Percentiles rank a stretch among this genome's conserved stretches.
Conservation (phyloP, 2,329 filamentous ascomycete genomes). For the Aspergillus pseudoviridinutans region DNA sequence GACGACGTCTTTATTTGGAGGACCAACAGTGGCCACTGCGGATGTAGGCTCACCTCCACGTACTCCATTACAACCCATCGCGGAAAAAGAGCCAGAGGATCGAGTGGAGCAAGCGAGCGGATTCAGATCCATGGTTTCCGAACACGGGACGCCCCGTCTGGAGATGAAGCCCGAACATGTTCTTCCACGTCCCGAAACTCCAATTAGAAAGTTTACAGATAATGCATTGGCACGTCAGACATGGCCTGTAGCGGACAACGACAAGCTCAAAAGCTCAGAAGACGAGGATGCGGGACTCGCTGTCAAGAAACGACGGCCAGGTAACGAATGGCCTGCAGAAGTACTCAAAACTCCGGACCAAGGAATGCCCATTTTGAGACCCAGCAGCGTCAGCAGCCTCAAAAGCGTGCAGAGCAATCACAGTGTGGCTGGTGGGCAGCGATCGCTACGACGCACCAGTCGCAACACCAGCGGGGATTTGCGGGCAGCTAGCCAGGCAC, state of each 20-base stretch:
- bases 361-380: conserved; percentile 27
- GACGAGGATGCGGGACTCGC: conserved; percentile 15
- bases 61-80: conserved; percentile 49
- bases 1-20: conserved; percentile 30
- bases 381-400: conserved; percentile 53
- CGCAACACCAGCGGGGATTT: conserved; percentile 59
- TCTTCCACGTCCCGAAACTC: conserved; percentile 28
- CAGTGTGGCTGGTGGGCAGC: conserved; percentile 20
- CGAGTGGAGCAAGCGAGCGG: conserved; percentile 34
- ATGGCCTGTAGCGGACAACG: conserved; percentile 28
- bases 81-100: conserved; percentile 43
- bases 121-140: conserved; percentile 38
- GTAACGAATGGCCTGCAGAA: conserved; percentile 27
- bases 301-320: conserved; percentile 25
- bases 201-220: conserved; percentile 31
- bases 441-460: conserved; percentile 63
- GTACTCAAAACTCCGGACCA: conserved; percentile 35
- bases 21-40: conserved; percentile 23
- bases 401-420: conserved; percentile 34
- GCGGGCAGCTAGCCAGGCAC: conserved; percentile 55
- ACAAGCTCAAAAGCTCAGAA: background rate
- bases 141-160: conserved; percentile 28
- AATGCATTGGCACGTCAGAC: conserved; percentile 27
- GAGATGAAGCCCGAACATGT: conserved; percentile 40
- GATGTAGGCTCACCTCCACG: conserved; percentile 33